Percentiles rank a stretch among this genome's conserved stretches.
These are phyloP conservation scores for Saccharomyces hybrid DNA, from an alignment of 1,139 yeast genomes.

Conservation along the genomic window DNA sequence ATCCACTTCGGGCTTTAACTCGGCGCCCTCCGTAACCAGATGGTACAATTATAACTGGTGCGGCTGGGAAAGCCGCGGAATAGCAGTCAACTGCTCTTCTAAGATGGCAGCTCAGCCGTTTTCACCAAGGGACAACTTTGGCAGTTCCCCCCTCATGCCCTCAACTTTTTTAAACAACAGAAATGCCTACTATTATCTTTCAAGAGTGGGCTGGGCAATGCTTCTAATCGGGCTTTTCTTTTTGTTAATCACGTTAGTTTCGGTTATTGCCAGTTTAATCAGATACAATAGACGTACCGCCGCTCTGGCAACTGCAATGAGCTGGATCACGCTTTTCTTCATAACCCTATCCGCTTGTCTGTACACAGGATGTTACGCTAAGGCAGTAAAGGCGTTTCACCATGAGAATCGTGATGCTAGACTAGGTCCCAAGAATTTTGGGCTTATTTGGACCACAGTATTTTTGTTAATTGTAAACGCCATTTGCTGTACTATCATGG, in stretches of 20 bases:
- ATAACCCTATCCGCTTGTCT: constrained; percentile 48
- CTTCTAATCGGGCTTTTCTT: constrained; percentile 51
- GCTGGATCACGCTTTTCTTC: constrained; percentile 45
- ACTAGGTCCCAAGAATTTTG: constrained; percentile 52
- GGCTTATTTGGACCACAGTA: constrained; percentile 54
- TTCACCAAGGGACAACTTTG: constrained; percentile 62
- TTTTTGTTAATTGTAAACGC: constrained; percentile 38
- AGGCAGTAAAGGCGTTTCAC: constrained; percentile 50
- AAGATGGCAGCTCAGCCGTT: constrained; percentile 45
- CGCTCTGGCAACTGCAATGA: constrained; percentile 30
- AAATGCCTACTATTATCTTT: constrained; percentile 48
- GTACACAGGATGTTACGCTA: constrained; percentile 54
- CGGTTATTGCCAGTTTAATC: neutral
- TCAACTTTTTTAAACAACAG: constrained; percentile 39
- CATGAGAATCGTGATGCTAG: constrained; percentile 40
- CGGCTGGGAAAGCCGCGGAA: constrained; percentile 36
- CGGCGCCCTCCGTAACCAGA: constrained; percentile 42
- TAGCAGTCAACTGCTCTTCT: constrained; percentile 8
- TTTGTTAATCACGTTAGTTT: constrained; percentile 34
- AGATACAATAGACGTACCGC: constrained; percentile 22
- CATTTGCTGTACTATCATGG: neutral
- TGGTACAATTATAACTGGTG: constrained; percentile 68
- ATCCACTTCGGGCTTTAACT: constrained; percentile 47
- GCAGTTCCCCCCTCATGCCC: constrained; percentile 45
- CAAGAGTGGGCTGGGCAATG: constrained; percentile 63